Base-by-base conservation (phyloP, 495 filamentous ascomycete species). In the Lineolata rhizophorae region DNA sequence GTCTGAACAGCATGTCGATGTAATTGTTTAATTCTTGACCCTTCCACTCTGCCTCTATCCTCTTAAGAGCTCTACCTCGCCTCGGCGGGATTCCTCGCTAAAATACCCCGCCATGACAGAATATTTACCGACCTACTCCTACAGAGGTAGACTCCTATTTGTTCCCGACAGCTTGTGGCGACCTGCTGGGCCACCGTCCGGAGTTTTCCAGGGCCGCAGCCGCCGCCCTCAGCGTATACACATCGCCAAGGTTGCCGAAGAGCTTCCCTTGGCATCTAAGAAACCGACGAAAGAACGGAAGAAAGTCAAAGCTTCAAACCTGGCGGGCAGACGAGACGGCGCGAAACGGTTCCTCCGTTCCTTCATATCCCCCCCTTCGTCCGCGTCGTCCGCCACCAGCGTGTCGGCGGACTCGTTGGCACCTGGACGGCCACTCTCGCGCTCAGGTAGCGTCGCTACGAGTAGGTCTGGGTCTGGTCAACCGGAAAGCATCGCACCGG, bases 281-380 rank as follows among this genome's bases (percentile, higher is more conserved):
- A 30, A 29, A 24, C 16, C 16, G 3, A 25, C 29, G 10, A 30
- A 6, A 6, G 16, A 30, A 14, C 27, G 27, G 22, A 25, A 25
- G 22, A 3, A 11, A 22, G 6, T 9, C 28, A n/a, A 29, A 36
- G 15, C 9, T 14, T 29, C 31, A 12, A 58, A 55, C 35, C 54
- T 58, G 54, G 55, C 55, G 46, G 44, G 41, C 32, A 43, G 49
- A 15, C 38, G 51, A 28, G 55, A 57, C 17, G 54, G 51, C 52
- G 55, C 54, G 3, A 53, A 51, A 45, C 48, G 54, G 28, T 56
- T 57, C 39, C 41, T 58, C 31, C 46, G 51, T 26, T 47, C 52
- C 14, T 44, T 58, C 30, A 53, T 54, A 11, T 39, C 42, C 26
- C 35, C 46, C 11, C 20, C 13, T 11, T 35, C 36, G 15, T 18